Evolutionary conservation across 352 stramenopile species (phyloP), one percentile per base, ranked within the genome.

Genomic region (Phytophthora foliorum): DNA sequence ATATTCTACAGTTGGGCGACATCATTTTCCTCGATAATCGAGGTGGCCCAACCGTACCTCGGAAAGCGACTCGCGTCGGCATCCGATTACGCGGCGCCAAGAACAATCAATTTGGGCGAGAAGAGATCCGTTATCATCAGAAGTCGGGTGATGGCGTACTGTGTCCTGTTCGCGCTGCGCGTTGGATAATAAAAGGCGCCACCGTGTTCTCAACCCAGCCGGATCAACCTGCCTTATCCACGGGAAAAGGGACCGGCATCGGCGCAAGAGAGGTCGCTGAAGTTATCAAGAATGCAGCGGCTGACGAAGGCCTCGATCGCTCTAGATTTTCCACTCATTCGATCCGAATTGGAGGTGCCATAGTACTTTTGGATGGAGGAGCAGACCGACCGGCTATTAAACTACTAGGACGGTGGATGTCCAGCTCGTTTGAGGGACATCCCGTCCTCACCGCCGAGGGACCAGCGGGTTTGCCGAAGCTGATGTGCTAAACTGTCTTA

Each of bases 81-180:
- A 41, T 69, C 13, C 13, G 10, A 3, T 11, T 69, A 9, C 11
- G 13, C 3, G 61, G 61, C 6, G 61, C 51, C 3, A 69, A 63
- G 36, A 59, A 69, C 2, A 63, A 63, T 10, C 34, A 63, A 16
- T 69, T 41, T 16, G 52, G 44, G 3, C 22, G 53, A 2, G 38
- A 66, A 19, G 38, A 57, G 14, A 0, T 25, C 1, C 21, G 57
- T 3, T 66, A 44, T 14, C 48, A 57, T 11, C 17, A 57, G 27
- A 10, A 27, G 6, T 66, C 38, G 10, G 36, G 48, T 3, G 46
- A 57, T 34, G 1, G 27, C 0, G 5, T 57, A 2, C 1, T 57
- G 1, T 65, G 34, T n/a, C 46, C 57, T 11, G 36, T 57, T 13
- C 9, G 1, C 16, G 46, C 45, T 5, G 57, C 46, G 2, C 46